Percentiles rank a stretch among this genome's conserved stretches.
These are phyloP conservation scores for Saksenaea vasiformis DNA, from an alignment of 371 early-diverging fungal genomes.

Conservation along the genomic window DNA sequence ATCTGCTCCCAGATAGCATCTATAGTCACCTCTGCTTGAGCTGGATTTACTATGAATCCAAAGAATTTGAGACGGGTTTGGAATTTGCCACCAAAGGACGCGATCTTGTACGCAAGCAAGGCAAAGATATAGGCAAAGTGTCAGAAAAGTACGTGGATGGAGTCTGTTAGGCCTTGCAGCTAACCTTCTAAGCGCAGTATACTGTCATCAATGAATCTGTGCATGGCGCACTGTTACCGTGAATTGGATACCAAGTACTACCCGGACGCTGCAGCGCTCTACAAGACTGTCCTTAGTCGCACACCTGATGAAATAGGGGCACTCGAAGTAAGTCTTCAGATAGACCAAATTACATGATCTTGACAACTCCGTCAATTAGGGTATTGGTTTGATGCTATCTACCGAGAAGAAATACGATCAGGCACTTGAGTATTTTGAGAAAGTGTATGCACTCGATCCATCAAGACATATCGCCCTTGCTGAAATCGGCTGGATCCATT, in stretches of 20 bases:
- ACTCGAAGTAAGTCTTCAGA: conserved; percentile 36
- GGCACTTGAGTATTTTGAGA: conserved; percentile 54
- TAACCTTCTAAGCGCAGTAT: conserved; percentile 31
- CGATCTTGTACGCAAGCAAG: conserved; percentile 39
- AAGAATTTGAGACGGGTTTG: conserved; percentile 62
- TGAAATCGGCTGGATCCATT: conserved; percentile 70
- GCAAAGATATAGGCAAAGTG: conserved; percentile 31
- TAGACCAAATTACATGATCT: too few species aligned
- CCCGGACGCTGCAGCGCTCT: conserved; percentile 52
- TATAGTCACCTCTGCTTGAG: conserved; percentile 57
- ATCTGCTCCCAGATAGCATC: conserved; percentile 38
- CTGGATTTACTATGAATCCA: conserved; percentile 56
- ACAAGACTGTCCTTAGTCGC: conserved; percentile 51
- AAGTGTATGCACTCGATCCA: conserved; percentile 49
- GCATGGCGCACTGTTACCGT: conserved; percentile 67
- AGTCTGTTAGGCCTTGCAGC: not conserved
- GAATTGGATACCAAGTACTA: conserved; percentile 55
- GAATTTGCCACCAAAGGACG: conserved; percentile 60
- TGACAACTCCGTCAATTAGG: too few species aligned
- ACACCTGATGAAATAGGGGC: conserved; percentile 53
- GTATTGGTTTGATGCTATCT: conserved; percentile 37
- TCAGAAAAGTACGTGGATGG: conserved; percentile 39
- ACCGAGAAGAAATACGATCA: conserved; percentile 52
- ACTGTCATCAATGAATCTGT: conserved; percentile 57
- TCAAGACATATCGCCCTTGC: conserved; percentile 49